phyloP scores from a whole-genome alignment of 169 alveolate genomes.

The Eimeria necatrix region DNA sequence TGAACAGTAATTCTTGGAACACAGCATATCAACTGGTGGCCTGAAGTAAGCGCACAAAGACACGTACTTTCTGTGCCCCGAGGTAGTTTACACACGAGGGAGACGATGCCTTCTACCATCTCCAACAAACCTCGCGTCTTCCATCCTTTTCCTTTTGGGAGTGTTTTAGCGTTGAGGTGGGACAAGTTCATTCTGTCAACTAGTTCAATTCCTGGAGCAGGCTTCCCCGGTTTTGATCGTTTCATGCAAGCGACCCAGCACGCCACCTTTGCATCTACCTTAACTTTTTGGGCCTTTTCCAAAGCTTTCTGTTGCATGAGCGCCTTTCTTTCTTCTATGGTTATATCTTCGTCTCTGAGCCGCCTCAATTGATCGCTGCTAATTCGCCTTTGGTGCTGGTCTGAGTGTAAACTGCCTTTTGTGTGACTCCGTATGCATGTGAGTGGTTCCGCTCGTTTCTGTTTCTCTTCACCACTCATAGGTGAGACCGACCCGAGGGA shows the following conservation, averaged over 20 bases:
- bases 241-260: slow-evolving; percentile 39
- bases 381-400: slow-evolving; percentile 25
- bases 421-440: slow-evolving; percentile 18
- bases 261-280: slow-evolving; percentile 51
- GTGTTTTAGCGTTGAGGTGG: slow-evolving; percentile 28
- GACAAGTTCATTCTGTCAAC: slow-evolving; percentile 35
- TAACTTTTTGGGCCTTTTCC: slow-evolving; percentile 45
- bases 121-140: slow-evolving; percentile 43
- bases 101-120: slow-evolving; percentile 25
- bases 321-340: neutral
- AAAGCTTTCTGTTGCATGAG: slow-evolving; percentile 30
- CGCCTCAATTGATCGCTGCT: neutral
- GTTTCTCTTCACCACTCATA: neutral
- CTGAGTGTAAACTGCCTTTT: neutral
- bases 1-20: too few species aligned
- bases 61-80: slow-evolving; percentile 28
- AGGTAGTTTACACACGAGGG: slow-evolving; percentile 34
- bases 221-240: slow-evolving; percentile 1
- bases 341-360: neutral
- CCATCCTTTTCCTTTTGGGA: slow-evolving; percentile 54
- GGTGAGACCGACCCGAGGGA: slow-evolving; percentile 13
- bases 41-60: neutral
- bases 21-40: too few species aligned
- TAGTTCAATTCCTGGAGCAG: slow-evolving; percentile 18
- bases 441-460: neutral